Evolutionary conservation across 441 rosid genomes (phyloP), one percentile per base, ranked within the genome.

Genomic region (Pelargonium australe): DNA sequence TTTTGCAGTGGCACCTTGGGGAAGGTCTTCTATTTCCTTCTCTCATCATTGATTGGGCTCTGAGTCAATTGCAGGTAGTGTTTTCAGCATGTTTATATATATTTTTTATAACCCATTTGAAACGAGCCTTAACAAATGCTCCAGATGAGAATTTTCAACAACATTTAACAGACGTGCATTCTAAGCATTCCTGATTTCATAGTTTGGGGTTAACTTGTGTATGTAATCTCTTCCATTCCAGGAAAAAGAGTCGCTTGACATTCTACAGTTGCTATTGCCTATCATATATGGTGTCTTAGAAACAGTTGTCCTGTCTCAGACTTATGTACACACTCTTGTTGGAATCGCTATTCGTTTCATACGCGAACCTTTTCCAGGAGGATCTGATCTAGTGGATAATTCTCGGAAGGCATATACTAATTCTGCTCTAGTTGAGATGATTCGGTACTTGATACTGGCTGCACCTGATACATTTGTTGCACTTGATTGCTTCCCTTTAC

Each of bases 391-490:
- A 66, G 97, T 86, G 65, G 97, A 93, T 85, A 93, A 96, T 85
- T 96, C 99, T 63, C 87, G 97, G 69, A 86, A 96, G 80, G 96
- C 96, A 16, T 96, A 93, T 77, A 89, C 96, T 66, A 85, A 82
- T 65, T 87, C 96, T 81, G 98, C 98, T 23, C 68, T 93, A 63
- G 80, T 81, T 76, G 99, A 96, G 85, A 87, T 96, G 97, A 86
- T 96, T 77, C 89, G 89, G 62, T 96, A 91, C 78, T 81, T 96
- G 86, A 85, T 93, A 71, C 84, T 88, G 71, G 97, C 95, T 82
- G 95, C 89, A 28, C 98, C 99, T 2, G 97, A 96, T 80, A 85
- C 99, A 64, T 93, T 93, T 85, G 97, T 96, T 81, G 90, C 96
- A 70, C 68, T 90, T 75, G 97, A 93, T 81, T 96, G 92, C 86